Evolutionary conservation across 2,329 filamentous ascomycete genomes (phyloP), one percentile per base, ranked within the genome.

Genomic region (Clonostachys chloroleuca): DNA sequence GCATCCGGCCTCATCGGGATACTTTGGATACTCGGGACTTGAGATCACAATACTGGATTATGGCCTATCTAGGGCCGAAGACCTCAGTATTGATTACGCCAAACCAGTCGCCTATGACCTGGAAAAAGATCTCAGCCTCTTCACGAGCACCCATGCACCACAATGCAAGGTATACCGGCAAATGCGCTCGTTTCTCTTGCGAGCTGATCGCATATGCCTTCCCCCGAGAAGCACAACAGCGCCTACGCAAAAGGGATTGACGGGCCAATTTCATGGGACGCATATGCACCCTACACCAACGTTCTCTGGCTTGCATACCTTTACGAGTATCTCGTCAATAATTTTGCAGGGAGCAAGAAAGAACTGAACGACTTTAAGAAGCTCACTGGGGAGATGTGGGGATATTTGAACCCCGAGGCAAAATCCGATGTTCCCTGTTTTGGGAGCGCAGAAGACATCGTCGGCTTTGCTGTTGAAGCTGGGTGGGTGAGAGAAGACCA

Each of bases 21-120:
- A 69, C 44, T 82, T 82, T 59, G 81, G 81, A 30, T 77, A 71
- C 53, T 84, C 81, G 0, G 81, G 80, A 2, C 66, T 84, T 5
- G 78, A 84, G 47, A 77, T 85, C 42, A 85, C 82, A 1, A 80
- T 86, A 39, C 67, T 86, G 6, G 82, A 86, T 61, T 86, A 85
- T 51, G 82, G 81, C 1, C 69, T 86, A 13, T 86, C 82, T 2
- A 73, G 82, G 16, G 81, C 80, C 4, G 73, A 73, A 33, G 66
- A 77, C 44, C 51, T 69, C 6, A 60, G 58, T 2, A 46, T 58
- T 5, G 62, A 68, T 16, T 60, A 68, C 30, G 61, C 65, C 3
- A 55, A 52, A 13, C 66, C 70, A 1, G 69, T 81, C 7, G 78
- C 76, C 3, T 78, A 76, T 52, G 79, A 85, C 52, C 67, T 86